Base-by-base conservation (phyloP, 768 basidiomycete genomes). In the Pleurotus sapidus region DNA sequence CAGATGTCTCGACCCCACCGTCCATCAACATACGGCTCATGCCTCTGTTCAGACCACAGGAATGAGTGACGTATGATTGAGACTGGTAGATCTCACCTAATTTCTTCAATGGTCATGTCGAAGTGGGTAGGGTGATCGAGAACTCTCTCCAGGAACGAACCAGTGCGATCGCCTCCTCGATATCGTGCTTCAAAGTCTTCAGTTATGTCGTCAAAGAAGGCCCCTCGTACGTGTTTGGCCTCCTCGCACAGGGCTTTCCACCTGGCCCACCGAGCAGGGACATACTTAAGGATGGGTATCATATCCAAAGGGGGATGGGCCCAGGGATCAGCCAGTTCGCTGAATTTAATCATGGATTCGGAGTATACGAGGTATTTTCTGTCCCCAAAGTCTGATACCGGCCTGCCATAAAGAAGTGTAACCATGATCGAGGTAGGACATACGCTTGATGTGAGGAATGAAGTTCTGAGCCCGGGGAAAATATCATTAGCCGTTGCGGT, bases 231-330 rank as follows among this genome's bases (percentile, higher is more conserved):
- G 1, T 23, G 50, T 11, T 67, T 57, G 11, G 64, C 57, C 27
- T 67, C 60, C 18, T 57, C 60, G 20, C 60, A 61, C 8, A 67
- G 53, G 1, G 42, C 50, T 59, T 75, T 75, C 74, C 74, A 74
- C 4, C 60, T 51, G 6, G 72, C 72, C 62, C 63, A 74, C 5
- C 72, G 63, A 46, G 68, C 71, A 3, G 74, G 74, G 1, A 75
- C 61, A 38, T 67, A 62, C 23, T 62, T 63, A 11, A 75, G 60
- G 23, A 72, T 57, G 4, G 74, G 72, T 30, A 74, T 56, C n/a
- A 70, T 39, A 51, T 74, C 74, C 5, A 74, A 58, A 7, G 74
- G 74, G 4, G 74, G 72, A 48, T 69, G 63, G 11, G 71, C 67
- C 15, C 23, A 49, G 17, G 24, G 47, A 15, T 49, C 47, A 27